These are phyloP conservation scores for Pythium rishiriense DNA, from an alignment of 352 stramenopile species.

Conservation along the genomic window DNA sequence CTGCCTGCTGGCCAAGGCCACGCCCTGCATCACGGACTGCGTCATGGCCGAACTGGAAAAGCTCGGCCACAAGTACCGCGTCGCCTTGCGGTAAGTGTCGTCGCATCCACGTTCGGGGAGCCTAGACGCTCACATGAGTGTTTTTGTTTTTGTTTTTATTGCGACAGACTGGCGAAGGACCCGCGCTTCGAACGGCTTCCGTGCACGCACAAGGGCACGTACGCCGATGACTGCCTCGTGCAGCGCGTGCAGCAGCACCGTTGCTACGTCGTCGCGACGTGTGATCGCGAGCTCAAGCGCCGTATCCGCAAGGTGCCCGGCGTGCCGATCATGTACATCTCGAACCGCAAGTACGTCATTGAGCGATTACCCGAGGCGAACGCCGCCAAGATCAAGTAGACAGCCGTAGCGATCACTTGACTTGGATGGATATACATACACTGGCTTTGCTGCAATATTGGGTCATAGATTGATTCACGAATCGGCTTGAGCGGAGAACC, in stretches of 20 bases:
- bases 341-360: conserved; percentile 98
- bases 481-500: conserved; percentile 4
- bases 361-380: conserved; percentile 98
- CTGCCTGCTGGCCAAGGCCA: conserved; percentile 98
- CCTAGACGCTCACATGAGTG: too few relatives aligned
- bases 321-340: conserved; percentile 99
- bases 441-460: neutral
- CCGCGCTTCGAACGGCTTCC: conserved; percentile 97
- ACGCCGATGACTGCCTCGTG: conserved; percentile 99
- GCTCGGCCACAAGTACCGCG: conserved; percentile 97
- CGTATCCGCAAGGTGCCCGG: conserved; percentile 99
- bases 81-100: conserved; percentile 61
- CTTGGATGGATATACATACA: neutral
- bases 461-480: neutral
- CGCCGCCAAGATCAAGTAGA: conserved; percentile 86
- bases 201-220: conserved; percentile 98
- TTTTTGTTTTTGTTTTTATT: too few relatives aligned
- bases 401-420: too few relatives aligned
- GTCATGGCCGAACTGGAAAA: conserved; percentile 99
- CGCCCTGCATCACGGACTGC: conserved; percentile 98
- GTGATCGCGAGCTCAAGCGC: conserved; percentile 99
- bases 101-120: too few relatives aligned
- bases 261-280: conserved; percentile 99
- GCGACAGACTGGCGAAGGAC: conserved; percentile 94
- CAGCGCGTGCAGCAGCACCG: conserved; percentile 92